Evolutionary conservation across 106 monocot genomes (phyloP).

Genomic region (Dioscorea zingiberensis): DNA sequence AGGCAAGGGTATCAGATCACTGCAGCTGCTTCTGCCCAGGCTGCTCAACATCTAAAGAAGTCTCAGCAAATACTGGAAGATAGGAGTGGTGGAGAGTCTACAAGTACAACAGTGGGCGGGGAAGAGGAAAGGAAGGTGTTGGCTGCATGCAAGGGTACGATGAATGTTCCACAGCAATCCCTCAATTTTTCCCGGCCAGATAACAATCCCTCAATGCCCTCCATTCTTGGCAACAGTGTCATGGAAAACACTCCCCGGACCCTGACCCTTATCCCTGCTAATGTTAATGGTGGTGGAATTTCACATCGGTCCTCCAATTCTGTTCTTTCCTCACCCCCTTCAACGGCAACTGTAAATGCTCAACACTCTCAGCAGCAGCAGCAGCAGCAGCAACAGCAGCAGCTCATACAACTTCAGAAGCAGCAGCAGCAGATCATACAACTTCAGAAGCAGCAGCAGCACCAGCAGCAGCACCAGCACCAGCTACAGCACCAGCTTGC

Average conservation of each 20-base stretch:
- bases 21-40: slow-evolving; percentile 18
- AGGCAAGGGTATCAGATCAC: slow-evolving; percentile 54
- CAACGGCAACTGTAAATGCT: slow-evolving; percentile 5
- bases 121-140: slow-evolving; percentile 38
- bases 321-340: slow-evolving; percentile 10
- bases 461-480: slow-evolving; percentile 46
- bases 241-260: slow-evolving; percentile 42
- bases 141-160: slow-evolving; percentile 16
- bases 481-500: slow-evolving; percentile 46
- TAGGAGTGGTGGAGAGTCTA: slow-evolving; percentile 35
- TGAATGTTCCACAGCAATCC: slow-evolving; percentile 35
- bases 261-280: slow-evolving; percentile 34
- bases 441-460: slow-evolving; percentile 46
- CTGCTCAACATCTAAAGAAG: slow-evolving; percentile 37
- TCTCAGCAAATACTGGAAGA: slow-evolving; percentile 22
- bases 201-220: slow-evolving; percentile 14
- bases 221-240: slow-evolving; percentile 22
- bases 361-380: slow-evolving; percentile 12
- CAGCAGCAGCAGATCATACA: too few relatives aligned
- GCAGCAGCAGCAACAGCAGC: slow-evolving; percentile 52
- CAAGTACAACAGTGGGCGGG: slow-evolving; percentile 6
- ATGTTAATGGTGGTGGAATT: slow-evolving; percentile 13
- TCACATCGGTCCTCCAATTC: slow-evolving; percentile 21
- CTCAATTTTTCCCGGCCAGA: slow-evolving; percentile 50
- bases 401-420: slow-evolving; percentile 35